Conservation (phyloP, 2,329 filamentous ascomycete genomes). For the Plenodomus biglobosus region DNA sequence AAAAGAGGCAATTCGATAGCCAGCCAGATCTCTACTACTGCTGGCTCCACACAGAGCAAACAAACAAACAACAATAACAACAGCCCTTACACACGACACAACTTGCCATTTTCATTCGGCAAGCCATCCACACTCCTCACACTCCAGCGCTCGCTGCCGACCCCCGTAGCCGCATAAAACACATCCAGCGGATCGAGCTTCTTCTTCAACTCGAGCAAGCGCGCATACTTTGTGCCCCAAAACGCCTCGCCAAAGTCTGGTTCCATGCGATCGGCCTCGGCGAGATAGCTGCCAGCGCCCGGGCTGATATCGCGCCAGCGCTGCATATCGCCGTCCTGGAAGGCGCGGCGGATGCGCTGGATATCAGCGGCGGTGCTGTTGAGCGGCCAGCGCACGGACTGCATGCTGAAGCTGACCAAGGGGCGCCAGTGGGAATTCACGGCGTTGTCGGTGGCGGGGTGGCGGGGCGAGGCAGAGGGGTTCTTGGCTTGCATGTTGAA, state of each 20-base stretch:
- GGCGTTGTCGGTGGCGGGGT: slow-evolving; percentile 31
- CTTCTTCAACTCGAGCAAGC: slow-evolving; percentile 31
- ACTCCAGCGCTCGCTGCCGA: slow-evolving; percentile 40
- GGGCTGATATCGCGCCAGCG: slow-evolving; percentile 39
- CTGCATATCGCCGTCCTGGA: slow-evolving; percentile 32
- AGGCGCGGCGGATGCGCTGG: slow-evolving; percentile 27
- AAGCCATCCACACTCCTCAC: slow-evolving; percentile 39
- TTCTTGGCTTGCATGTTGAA: slow-evolving; percentile 42
- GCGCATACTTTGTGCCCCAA: slow-evolving; percentile 37
- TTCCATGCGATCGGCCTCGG: slow-evolving; percentile 38
- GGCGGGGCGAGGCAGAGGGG: slow-evolving; percentile 1
- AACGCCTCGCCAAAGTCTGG: slow-evolving; percentile 38
- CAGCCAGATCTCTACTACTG: too few relatives aligned
- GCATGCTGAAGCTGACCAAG: slow-evolving; percentile 30
- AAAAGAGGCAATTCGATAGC: too few relatives aligned
- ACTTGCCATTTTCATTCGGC: slow-evolving; percentile 41
- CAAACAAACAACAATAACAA: neutral
- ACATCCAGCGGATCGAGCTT: slow-evolving; percentile 41
- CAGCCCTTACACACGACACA: slow-evolving; percentile 28
- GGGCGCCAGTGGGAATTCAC: slow-evolving; percentile 37
- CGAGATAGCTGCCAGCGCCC: slow-evolving; percentile 33
- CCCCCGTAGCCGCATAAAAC: slow-evolving; percentile 38
- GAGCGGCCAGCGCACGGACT: slow-evolving; percentile 37
- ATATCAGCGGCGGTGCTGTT: slow-evolving; percentile 33
- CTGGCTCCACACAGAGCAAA: too few relatives aligned